Percentiles rank a stretch among this genome's conserved stretches.
Evolutionary conservation across 306 rosid species (phyloP).

Genomic region (Glycyrrhiza uralensis): DNA sequence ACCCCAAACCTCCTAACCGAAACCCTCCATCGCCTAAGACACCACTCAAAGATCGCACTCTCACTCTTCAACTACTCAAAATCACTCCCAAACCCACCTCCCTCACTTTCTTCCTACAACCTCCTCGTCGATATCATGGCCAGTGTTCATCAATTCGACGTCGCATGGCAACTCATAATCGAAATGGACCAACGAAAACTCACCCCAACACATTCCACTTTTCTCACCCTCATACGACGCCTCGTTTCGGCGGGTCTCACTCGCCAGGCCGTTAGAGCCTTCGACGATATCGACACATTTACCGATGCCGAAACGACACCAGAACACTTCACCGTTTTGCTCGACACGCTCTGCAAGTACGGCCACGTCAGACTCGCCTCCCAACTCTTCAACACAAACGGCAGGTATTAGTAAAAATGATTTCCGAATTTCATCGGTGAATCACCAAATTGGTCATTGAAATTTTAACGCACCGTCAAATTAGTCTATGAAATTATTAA

Average conservation of each 20-base stretch:
- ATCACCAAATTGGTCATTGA: no score
- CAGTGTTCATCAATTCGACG: conserved; percentile 79
- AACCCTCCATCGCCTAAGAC: conserved; percentile 64
- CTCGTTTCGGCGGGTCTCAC: conserved; percentile 70
- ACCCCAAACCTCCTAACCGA: conserved; percentile 56
- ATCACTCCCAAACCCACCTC: conserved; percentile 56
- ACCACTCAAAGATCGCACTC: conserved; percentile 75
- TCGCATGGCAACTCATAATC: conserved; percentile 70
- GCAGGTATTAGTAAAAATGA: no score
- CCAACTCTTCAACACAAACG: conserved; percentile 58
- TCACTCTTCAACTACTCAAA: conserved; percentile 68
- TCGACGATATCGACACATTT: conserved; percentile 57
- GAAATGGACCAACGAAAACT: conserved; percentile 56
- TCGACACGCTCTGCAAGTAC: conserved; percentile 82
- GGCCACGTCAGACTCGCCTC: conserved; percentile 64
- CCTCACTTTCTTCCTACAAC: conserved; percentile 50
- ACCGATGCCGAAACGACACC: conserved; percentile 9
- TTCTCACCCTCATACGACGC: conserved; percentile 64
- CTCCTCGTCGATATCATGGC: conserved; percentile 61
- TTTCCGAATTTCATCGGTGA: no score
- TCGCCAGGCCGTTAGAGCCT: conserved; percentile 76
- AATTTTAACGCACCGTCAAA: no score
- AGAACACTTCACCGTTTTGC: conserved; percentile 49
- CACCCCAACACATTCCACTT: conserved; percentile 42
- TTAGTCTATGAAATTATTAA: no score